Evolutionary conservation across 805 yeast species (phyloP).

Genomic region (Saccharomycopsis sp.): DNA sequence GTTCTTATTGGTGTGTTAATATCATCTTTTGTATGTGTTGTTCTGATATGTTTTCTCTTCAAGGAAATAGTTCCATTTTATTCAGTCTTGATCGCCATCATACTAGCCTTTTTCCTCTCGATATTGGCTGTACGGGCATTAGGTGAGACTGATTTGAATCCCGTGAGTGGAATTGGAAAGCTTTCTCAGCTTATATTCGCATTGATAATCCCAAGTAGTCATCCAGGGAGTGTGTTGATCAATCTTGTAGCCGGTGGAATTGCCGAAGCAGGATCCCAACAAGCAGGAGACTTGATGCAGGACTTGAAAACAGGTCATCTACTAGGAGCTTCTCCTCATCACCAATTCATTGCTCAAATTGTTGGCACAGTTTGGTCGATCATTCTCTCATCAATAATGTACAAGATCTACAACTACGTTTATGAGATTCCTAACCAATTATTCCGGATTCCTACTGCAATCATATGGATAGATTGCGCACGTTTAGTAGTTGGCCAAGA

Average conservation of each 20-base stretch:
- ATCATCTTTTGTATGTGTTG: conserved; percentile 63
- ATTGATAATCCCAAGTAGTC: conserved; percentile 60
- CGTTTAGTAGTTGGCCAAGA: conserved; percentile 88
- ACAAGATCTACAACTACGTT: conserved; percentile 70
- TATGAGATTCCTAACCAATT: conserved; percentile 79
- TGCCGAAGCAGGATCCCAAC: conserved; percentile 98
- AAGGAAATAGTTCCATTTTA: conserved; percentile 56
- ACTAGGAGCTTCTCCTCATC: conserved; percentile 85
- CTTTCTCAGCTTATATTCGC: conserved; percentile 88
- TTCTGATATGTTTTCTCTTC: conserved; percentile 60
- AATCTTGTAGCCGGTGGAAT: conserved; percentile 94
- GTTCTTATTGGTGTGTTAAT: conserved; percentile 55
- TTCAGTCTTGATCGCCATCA: conserved; percentile 59
- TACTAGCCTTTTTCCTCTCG: conserved; percentile 72
- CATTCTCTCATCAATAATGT: conserved; percentile 72
- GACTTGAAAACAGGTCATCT: conserved; percentile 92
- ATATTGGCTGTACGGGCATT: conserved; percentile 86
- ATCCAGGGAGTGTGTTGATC: conserved; percentile 76
- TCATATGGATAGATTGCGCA: conserved; percentile 95
- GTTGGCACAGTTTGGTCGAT: conserved; percentile 86
- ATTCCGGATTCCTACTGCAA: conserved; percentile 90
- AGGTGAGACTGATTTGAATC: conserved; percentile 95
- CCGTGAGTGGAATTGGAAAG: conserved; percentile 95
- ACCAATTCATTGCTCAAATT: conserved; percentile 86
- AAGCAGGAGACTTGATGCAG: conserved; percentile 97